phyloP scores from a whole-genome alignment of 192 early-diverging fungal genomes.

The Coemansia sp. region DNA sequence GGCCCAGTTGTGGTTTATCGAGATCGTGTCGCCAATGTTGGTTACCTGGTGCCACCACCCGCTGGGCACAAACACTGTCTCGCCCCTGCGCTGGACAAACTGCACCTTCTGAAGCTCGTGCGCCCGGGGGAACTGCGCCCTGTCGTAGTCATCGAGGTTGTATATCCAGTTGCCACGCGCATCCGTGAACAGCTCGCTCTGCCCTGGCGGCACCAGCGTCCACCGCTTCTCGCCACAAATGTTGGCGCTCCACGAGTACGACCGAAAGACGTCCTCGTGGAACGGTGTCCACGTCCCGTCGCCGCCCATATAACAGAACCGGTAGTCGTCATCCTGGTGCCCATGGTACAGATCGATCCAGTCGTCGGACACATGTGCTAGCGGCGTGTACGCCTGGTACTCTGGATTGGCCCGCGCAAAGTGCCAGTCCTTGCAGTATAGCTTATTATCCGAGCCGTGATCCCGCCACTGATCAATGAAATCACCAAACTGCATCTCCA shows the following conservation, averaged over 20 bases:
- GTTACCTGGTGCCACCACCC: constrained; percentile 72
- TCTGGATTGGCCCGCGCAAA: constrained; percentile 22
- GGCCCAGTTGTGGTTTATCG: constrained; percentile 74
- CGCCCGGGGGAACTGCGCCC: constrained; percentile 48
- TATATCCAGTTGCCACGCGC: constrained; percentile 53
- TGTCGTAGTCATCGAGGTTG: constrained; percentile 49
- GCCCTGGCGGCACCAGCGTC: constrained; percentile 62
- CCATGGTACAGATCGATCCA: constrained; percentile 68
- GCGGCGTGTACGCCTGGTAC: constrained; percentile 6
- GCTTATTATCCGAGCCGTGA: not conserved
- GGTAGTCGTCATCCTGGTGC: constrained; percentile 56
- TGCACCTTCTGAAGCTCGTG: constrained; percentile 43
- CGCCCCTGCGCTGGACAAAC: constrained; percentile 55
- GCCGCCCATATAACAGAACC: constrained; percentile 69
- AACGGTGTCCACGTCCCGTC: constrained; percentile 67
- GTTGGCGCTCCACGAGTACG: constrained; percentile 72
- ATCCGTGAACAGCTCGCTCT: constrained; percentile 58
- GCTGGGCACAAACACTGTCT: constrained; percentile 67
- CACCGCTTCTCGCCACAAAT: constrained; percentile 67
- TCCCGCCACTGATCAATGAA: constrained; percentile 53
- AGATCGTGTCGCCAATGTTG: constrained; percentile 65
- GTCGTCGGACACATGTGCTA: constrained; percentile 47
- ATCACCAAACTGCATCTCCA: constrained; percentile 49
- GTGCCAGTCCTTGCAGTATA: constrained; percentile 73
- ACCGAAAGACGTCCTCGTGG: constrained; percentile 71